Conservation (phyloP, 2,329 filamentous ascomycete species). For the Periconia sp. region DNA sequence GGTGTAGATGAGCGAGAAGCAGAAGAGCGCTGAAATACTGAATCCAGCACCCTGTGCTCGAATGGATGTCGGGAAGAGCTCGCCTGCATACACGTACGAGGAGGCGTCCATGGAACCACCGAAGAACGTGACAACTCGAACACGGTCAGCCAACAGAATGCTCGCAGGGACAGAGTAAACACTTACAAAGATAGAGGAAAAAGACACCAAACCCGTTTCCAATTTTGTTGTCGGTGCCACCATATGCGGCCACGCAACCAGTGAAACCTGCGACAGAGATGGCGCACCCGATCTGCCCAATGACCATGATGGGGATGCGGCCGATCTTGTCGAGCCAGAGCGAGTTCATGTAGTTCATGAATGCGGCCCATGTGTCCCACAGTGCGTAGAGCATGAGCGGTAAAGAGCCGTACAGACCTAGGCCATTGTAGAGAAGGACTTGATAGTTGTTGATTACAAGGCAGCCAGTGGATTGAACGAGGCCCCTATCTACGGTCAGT, state of each 20-base stretch:
- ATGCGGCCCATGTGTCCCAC: conserved; percentile 4
- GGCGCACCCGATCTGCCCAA: conserved; percentile 8
- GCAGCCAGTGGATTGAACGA: conserved; percentile 7
- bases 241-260: conserved; percentile 3
- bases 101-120: no score
- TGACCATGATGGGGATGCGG: conserved; percentile 7
- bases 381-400: conserved; percentile 5
- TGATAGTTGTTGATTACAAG: conserved; percentile 10
- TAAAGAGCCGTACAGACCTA: conserved; percentile 4
- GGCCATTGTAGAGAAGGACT: conserved; percentile 9
- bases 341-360: conserved; percentile 8
- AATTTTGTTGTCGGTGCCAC: conserved; percentile 8
- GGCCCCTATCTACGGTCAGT: conserved; percentile 1
- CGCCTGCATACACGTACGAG: no score
- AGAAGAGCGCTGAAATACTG: no score
- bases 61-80: no score
- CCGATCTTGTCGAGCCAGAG: conserved; percentile 7
- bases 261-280: conserved; percentile 5
- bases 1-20: no score
- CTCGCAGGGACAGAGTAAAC: no score
- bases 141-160: no score
- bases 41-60: no score
- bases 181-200: conserved; percentile 9
- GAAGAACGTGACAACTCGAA: no score
- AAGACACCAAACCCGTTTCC: conserved; percentile 8